Percentiles rank a stretch among this genome's conserved stretches.
phyloP scores from a whole-genome alignment of 2,329 filamentous ascomycete genomes.

The Penicillium sp. region DNA sequence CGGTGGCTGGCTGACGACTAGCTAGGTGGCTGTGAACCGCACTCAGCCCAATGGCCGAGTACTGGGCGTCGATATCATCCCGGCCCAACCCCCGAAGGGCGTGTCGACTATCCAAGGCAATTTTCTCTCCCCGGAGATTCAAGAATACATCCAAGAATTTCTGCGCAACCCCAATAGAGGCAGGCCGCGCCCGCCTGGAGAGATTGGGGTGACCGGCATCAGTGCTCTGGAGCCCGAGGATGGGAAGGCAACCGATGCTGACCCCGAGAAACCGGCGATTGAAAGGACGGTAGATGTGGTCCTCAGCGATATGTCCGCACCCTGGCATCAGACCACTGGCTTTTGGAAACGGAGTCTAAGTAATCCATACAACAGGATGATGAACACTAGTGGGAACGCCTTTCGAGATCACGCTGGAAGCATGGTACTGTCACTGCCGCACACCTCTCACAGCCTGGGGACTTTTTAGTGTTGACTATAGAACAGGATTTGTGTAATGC shows the following conservation, averaged over 20 bases:
- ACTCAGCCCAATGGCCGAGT: slow-evolving; percentile 78
- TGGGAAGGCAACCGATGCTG: neutral
- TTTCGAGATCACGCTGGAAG: slow-evolving; percentile 91
- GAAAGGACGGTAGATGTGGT: slow-evolving; percentile 82
- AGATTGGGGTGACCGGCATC: slow-evolving; percentile 1
- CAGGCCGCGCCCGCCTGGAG: slow-evolving; percentile 47
- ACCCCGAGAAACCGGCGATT: slow-evolving; percentile 3
- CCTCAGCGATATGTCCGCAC: slow-evolving; percentile 98
- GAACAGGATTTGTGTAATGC: slow-evolving; percentile 83
- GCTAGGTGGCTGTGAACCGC: slow-evolving; percentile 76
- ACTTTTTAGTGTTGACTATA: slow-evolving; percentile 7
- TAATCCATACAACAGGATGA: slow-evolving; percentile 97
- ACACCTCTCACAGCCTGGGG: neutral
- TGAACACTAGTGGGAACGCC: slow-evolving; percentile 91
- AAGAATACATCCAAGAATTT: slow-evolving; percentile 75
- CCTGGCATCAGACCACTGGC: slow-evolving; percentile 81
- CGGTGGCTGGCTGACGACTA: slow-evolving; percentile 7
- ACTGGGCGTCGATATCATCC: slow-evolving; percentile 91
- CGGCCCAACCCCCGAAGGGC: slow-evolving; percentile 84
- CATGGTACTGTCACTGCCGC: slow-evolving; percentile 69
- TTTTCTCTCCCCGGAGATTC: slow-evolving; percentile 77
- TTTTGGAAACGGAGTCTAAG: slow-evolving; percentile 87
- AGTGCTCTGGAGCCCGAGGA: slow-evolving; percentile 17
- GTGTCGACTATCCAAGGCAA: slow-evolving; percentile 96
- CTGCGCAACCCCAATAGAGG: slow-evolving; percentile 68